Evolutionary conservation across 139 green algal species (phyloP).

Genomic region (Haematococcus sp.): DNA sequence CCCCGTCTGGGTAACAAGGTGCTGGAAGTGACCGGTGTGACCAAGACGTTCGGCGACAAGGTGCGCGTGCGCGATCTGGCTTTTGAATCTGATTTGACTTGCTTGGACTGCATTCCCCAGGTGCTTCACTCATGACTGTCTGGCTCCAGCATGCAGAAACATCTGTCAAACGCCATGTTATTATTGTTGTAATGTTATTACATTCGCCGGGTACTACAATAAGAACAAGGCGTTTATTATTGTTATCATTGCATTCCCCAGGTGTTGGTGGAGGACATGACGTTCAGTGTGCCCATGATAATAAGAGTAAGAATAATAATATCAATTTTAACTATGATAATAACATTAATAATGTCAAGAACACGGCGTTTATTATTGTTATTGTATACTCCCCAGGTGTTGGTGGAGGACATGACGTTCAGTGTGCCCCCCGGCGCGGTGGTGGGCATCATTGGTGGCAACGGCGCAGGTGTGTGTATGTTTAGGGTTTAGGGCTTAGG

Average conservation of each 20-base stretch:
- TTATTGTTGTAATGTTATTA: no score
- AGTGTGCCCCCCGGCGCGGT: conserved; percentile 49
- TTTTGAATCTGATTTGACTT: neutral
- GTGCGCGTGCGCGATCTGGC: no score
- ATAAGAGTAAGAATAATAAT: no score
- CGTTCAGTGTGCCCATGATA: conserved; percentile 54
- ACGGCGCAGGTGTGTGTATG: conserved; percentile 11
- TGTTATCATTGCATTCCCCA: neutral
- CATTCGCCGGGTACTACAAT: no score
- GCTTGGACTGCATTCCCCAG: neutral
- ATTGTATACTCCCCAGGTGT: conserved; percentile 16
- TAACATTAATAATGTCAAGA: no score
- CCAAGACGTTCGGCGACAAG: conserved; percentile 35
- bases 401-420: conserved; percentile 63
- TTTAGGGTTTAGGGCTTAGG: neutral
- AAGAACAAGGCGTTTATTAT: no score
- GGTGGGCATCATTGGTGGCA: conserved; percentile 25
- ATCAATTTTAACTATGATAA: no score
- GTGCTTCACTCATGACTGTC: no score
- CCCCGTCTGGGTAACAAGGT: conserved; percentile 67
- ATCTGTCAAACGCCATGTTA: no score
- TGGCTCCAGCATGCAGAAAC: no score
- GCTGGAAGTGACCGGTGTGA: conserved; percentile 31
- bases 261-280: conserved; percentile 56
- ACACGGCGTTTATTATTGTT: no score